A percentile compares a stretch with the other conserved stretches of the same genome.
Evolutionary conservation across 2,329 filamentous ascomycete genomes (phyloP).

Genomic region (Penicillium concentricum): DNA sequence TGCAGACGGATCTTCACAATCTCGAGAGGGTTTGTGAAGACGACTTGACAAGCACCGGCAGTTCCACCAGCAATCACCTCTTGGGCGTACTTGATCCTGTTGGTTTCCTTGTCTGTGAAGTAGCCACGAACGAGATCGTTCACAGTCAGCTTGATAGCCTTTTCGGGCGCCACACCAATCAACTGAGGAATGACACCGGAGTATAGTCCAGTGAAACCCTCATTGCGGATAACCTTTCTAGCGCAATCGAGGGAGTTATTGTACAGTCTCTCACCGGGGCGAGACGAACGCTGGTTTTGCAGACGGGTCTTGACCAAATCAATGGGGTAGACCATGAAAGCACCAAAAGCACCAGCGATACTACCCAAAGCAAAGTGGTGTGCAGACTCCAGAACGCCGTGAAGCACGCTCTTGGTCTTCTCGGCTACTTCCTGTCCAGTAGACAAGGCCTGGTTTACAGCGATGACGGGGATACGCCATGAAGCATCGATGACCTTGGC

Average conservation of each 20-base stretch:
- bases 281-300: slow-evolving; percentile 87
- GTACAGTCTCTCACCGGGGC: slow-evolving; percentile 84
- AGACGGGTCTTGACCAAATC: slow-evolving; percentile 97
- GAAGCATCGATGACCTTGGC: slow-evolving; percentile 91
- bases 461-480: slow-evolving; percentile 69
- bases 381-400: slow-evolving; percentile 68
- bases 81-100: slow-evolving; percentile 66
- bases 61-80: slow-evolving; percentile 86
- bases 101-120: slow-evolving; percentile 71
- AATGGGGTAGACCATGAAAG: slow-evolving; percentile 99
- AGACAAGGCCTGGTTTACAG: slow-evolving; percentile 49
- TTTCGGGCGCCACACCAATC: slow-evolving; percentile 96
- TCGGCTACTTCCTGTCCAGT: slow-evolving; percentile 55
- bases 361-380: slow-evolving; percentile 92
- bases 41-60: slow-evolving; percentile 93
- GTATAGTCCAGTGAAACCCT: slow-evolving; percentile 86
- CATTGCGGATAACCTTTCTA: slow-evolving; percentile 87
- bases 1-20: slow-evolving; percentile 99
- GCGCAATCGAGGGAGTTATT: slow-evolving; percentile 98
- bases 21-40: slow-evolving; percentile 96
- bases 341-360: slow-evolving; percentile 91
- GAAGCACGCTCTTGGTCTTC: slow-evolving; percentile 57
- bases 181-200: slow-evolving; percentile 93
- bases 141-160: slow-evolving; percentile 98
- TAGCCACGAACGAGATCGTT: slow-evolving; percentile 84